Conservation (phyloP, 1,139 yeast species). For the Blastobotrys proliferans region DNA sequence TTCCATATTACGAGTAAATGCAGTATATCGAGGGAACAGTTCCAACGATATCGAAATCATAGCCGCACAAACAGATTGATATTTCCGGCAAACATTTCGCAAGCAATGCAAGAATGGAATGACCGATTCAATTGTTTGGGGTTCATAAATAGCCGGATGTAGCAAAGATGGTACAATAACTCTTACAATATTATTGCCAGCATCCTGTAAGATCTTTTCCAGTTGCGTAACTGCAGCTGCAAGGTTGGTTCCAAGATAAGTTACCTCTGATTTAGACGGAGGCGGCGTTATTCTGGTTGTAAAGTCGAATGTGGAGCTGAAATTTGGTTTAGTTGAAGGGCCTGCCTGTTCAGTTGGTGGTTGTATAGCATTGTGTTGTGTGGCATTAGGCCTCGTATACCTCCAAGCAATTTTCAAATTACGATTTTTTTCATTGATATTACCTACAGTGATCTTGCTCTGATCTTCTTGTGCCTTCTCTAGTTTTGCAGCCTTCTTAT, state of each 20-base stretch:
- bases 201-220: conserved; percentile 13
- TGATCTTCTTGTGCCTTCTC: conserved; percentile 58
- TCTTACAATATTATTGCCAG: conserved; percentile 46
- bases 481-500: conserved; percentile 63
- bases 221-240: conserved; percentile 13
- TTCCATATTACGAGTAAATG: conserved; percentile 54
- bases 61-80: conserved; percentile 46
- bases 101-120: conserved; percentile 63
- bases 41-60: conserved; percentile 61
- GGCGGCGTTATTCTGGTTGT: conserved; percentile 66
- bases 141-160: conserved; percentile 73
- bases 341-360: conserved; percentile 2
- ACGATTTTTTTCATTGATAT: conserved; percentile 41
- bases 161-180: conserved; percentile 70
- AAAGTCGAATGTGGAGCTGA: conserved; percentile 45
- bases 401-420: conserved; percentile 54
- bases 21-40: conserved; percentile 54
- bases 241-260: conserved; percentile 13
- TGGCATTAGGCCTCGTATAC: conserved; percentile 38
- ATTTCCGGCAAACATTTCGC: conserved; percentile 49
- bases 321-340: conserved; percentile 19
- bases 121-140: conserved; percentile 47
- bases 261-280: conserved; percentile 47
- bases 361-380: background rate
- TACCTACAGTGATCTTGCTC: conserved; percentile 63